These are phyloP conservation scores for Xylaria venustula DNA, from an alignment of 495 filamentous ascomycete genomes.

Conservation along the genomic window DNA sequence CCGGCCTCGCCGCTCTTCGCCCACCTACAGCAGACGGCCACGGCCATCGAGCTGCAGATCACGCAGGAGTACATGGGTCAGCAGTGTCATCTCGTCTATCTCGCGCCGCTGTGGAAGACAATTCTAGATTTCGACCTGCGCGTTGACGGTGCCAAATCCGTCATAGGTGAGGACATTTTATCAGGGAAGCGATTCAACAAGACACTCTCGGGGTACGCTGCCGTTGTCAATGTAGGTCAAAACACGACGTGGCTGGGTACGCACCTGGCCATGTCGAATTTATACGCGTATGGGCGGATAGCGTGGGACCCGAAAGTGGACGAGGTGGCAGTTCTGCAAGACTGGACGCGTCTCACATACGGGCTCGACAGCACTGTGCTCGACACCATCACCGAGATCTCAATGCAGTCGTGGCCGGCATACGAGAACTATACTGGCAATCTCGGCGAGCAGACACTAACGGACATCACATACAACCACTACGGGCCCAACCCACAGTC, in stretches of 20 bases:
- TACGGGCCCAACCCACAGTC: conserved; percentile 66
- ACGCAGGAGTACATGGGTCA: conserved; percentile 72
- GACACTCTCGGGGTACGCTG: conserved; percentile 60
- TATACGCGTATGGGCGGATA: conserved; percentile 67
- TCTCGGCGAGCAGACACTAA: conserved; percentile 67
- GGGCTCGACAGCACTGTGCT: conserved; percentile 51
- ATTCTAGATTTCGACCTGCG: conserved; percentile 66
- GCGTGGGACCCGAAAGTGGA: conserved; percentile 59
- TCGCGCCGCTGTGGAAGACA: conserved; percentile 65
- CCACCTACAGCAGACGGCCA: conserved; percentile 56
- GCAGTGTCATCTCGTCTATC: conserved; percentile 66
- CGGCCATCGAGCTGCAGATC: conserved; percentile 65
- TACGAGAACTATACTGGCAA: conserved; percentile 73
- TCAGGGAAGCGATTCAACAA: conserved; percentile 59
- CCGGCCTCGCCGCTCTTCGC: conserved; percentile 67
- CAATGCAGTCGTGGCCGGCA: conserved; percentile 67
- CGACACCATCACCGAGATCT: conserved; percentile 59
- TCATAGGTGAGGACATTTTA: conserved; percentile 56
- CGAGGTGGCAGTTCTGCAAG: conserved; percentile 48
- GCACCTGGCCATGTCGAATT: conserved; percentile 68
- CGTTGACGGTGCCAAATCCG: conserved; percentile 50
- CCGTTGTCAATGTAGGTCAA: conserved; percentile 67
- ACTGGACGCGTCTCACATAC: conserved; percentile 69
- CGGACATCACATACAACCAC: conserved; percentile 64
- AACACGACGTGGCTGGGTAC: conserved; percentile 67